These are phyloP conservation scores for Ceratocystiopsis sp. DNA, from an alignment of 2,329 filamentous ascomycete genomes.

Conservation along the genomic window DNA sequence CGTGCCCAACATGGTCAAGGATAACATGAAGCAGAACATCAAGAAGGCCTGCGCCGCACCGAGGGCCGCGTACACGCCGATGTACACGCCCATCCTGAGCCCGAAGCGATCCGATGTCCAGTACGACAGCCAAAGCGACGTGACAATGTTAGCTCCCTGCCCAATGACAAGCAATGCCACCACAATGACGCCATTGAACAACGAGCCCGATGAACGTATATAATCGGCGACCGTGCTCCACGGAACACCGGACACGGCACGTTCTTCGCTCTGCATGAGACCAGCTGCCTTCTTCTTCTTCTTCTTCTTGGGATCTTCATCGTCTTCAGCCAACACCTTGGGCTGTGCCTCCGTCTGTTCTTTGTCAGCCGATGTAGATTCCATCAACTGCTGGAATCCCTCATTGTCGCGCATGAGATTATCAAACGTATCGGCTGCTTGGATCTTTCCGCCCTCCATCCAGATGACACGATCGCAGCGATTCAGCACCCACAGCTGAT, in stretches of 20 bases:
- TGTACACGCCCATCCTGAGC: conserved; percentile 51
- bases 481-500: conserved; percentile 83
- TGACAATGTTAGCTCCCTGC: conserved; percentile 73
- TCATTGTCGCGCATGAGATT: conserved; percentile 66
- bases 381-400: conserved; percentile 73
- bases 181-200: conserved; percentile 50
- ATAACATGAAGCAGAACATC: conserved; percentile 66
- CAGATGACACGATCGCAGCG: conserved; percentile 85
- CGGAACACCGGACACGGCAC: conserved; percentile 57
- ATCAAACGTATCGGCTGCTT: conserved; percentile 75
- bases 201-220: conserved; percentile 54
- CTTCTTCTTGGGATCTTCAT: conserved; percentile 25
- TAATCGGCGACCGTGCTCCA: conserved; percentile 70
- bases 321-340: background rate
- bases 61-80: conserved; percentile 53
- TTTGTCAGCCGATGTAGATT: conserved; percentile 60
- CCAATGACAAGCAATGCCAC: conserved; percentile 47
- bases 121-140: conserved; percentile 82
- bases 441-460: conserved; percentile 75
- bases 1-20: conserved; percentile 65
- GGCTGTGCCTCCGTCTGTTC: conserved; percentile 33
- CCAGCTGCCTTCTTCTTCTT: conserved; percentile 41
- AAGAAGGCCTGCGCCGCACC: conserved; percentile 54
- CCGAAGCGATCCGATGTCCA: conserved; percentile 73
- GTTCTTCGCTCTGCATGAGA: conserved; percentile 58